Percentiles rank a stretch among this genome's conserved stretches.
Evolutionary conservation across 208 protist species (phyloP).

Genomic region (Leishmania gerbilli): DNA sequence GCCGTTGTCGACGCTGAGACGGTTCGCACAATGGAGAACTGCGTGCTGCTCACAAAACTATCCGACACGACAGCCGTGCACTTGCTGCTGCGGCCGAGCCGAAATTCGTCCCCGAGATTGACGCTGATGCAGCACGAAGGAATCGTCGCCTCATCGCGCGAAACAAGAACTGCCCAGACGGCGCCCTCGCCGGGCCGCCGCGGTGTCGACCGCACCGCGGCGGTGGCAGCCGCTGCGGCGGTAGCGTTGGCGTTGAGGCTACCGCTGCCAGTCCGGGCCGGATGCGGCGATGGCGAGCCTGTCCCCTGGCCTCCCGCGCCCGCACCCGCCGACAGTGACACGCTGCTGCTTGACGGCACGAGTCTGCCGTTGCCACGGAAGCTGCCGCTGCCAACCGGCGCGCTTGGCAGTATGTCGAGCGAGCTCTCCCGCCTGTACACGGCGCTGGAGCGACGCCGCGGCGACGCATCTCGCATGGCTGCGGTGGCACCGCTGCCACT

Average conservation of each 20-base stretch:
- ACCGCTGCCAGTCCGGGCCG: slow-evolving; percentile 16
- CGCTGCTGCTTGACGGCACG: slow-evolving; percentile 25
- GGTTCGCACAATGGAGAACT: slow-evolving; percentile 76
- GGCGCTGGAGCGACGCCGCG: slow-evolving; percentile 12
- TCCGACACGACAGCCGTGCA: slow-evolving; percentile 72
- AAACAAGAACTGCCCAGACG: slow-evolving; percentile 78
- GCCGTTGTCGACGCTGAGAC: slow-evolving; percentile 23
- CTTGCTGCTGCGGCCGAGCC: slow-evolving; percentile 86
- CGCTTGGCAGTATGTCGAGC: slow-evolving; percentile 18
- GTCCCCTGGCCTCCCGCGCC: slow-evolving; percentile 6
- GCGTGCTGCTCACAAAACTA: slow-evolving; percentile 82
- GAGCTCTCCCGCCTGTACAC: slow-evolving; percentile 10
- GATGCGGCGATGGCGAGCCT: slow-evolving; percentile 22
- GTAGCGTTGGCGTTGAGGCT: slow-evolving; percentile 1
- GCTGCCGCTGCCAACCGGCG: neutral
- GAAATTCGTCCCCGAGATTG: slow-evolving; percentile 55
- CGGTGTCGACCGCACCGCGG: slow-evolving; percentile 9
- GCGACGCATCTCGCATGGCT: neutral
- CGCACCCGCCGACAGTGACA: neutral
- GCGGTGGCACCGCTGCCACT: neutral
- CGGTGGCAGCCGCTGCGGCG: neutral
- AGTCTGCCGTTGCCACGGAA: slow-evolving; percentile 6
- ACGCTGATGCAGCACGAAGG: slow-evolving; percentile 67
- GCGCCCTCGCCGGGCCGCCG: slow-evolving; percentile 21
- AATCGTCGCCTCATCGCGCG: slow-evolving; percentile 76